Evolutionary conservation across 495 filamentous ascomycete genomes (phyloP).

Genomic region (Penicillium soppii): DNA sequence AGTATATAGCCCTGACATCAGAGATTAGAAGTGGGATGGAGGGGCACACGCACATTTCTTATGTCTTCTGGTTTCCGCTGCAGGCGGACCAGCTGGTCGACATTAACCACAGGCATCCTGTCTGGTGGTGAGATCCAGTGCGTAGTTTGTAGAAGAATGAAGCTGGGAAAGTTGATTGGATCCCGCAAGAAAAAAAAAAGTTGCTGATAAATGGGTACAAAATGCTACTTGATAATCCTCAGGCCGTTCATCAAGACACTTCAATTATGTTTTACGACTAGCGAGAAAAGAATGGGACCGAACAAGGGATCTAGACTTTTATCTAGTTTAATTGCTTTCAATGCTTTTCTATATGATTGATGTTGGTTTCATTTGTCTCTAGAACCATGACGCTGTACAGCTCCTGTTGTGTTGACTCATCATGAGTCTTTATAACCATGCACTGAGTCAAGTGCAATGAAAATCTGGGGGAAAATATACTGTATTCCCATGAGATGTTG

Average conservation of each 20-base stretch:
- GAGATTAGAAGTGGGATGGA: slow-evolving; percentile 32
- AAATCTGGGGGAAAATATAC: not conserved
- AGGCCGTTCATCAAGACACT: not conserved
- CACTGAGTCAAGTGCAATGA: not conserved
- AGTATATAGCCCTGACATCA: slow-evolving; percentile 28
- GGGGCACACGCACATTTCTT: slow-evolving; percentile 69
- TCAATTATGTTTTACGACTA: not conserved
- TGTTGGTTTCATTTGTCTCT: not conserved
- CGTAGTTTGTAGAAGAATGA: slow-evolving; percentile 9
- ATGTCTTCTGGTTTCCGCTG: slow-evolving; percentile 83
- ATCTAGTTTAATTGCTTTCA: not conserved
- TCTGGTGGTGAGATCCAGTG: slow-evolving; percentile 14
- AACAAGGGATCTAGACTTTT: too few relatives aligned
- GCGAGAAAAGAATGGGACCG: too few relatives aligned
- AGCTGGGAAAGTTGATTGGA: slow-evolving; percentile 15
- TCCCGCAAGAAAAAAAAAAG: slow-evolving; percentile 15
- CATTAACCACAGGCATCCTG: slow-evolving; percentile 84
- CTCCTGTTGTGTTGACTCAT: slow-evolving; percentile 18
- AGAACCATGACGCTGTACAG: slow-evolving; percentile 5
- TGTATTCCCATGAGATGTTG: not conserved
- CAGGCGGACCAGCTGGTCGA: slow-evolving; percentile 81
- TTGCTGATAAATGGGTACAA: slow-evolving; percentile 25
- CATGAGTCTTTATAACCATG: slow-evolving; percentile 13
- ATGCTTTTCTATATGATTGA: not conserved
- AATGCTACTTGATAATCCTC: too few relatives aligned